Evolutionary conservation across 129 eudicot species (phyloP).

Genomic region (Helianthus tuberosus): DNA sequence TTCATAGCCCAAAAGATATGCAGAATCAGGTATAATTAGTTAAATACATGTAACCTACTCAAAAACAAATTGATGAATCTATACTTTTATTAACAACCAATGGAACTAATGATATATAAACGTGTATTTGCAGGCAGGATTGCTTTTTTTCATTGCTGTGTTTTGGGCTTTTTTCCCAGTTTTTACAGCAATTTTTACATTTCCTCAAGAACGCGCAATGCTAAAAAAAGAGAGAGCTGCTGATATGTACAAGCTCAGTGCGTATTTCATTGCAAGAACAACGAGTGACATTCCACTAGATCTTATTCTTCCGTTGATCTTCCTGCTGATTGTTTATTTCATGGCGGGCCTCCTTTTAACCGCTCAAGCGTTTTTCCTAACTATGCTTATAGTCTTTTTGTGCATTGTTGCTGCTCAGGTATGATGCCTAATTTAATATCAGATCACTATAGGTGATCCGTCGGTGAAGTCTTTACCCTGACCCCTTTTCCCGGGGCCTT

Average conservation of each 20-base stretch:
- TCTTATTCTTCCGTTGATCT: conserved; percentile 73
- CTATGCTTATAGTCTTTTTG: conserved; percentile 72
- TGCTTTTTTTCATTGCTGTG: conserved; percentile 83
- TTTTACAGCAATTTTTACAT: conserved; percentile 89
- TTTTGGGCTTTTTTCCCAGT: conserved; percentile 98
- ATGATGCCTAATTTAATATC: neutral
- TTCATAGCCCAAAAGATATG: conserved; percentile 47
- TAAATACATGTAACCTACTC: neutral
- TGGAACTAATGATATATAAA: neutral
- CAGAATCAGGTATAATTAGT: conserved; percentile 65
- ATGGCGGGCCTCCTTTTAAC: conserved; percentile 74
- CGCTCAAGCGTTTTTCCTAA: conserved; percentile 64
- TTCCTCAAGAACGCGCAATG: conserved; percentile 98
- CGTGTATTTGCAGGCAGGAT: conserved; percentile 67
- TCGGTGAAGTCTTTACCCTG: too few species aligned
- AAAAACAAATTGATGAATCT: too few species aligned
- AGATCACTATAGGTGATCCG: too few species aligned
- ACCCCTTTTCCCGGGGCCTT: too few species aligned
- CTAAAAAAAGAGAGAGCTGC: conserved; percentile 84
- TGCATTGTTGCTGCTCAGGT: conserved; percentile 98
- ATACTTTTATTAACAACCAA: neutral
- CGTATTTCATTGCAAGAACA: conserved; percentile 87
- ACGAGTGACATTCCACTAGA: conserved; percentile 93
- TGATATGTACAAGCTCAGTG: conserved; percentile 88
- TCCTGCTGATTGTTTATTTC: conserved; percentile 76